phyloP scores from a whole-genome alignment of 768 basidiomycete genomes.

The Suillus plorans region DNA sequence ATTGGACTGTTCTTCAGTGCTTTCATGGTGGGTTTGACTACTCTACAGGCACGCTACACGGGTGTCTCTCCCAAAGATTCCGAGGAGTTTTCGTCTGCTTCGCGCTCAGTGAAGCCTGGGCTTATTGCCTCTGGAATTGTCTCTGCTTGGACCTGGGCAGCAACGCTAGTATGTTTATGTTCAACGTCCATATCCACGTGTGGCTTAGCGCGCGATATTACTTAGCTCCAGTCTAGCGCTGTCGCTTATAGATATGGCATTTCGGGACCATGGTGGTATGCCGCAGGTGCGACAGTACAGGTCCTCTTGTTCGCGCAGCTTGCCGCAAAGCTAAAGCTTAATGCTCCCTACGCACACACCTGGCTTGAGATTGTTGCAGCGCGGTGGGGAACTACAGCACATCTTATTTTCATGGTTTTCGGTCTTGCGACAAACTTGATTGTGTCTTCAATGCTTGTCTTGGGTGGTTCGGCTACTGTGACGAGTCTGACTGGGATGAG shows the following conservation, averaged over 20 bases:
- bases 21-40: conserved; percentile 77
- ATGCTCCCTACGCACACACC: conserved; percentile 86
- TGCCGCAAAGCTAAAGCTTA: conserved; percentile 88
- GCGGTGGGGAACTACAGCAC: conserved; percentile 80
- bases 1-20: conserved; percentile 87
- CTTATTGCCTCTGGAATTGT: conserved; percentile 93
- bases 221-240: conserved; percentile 73
- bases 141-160: conserved; percentile 91
- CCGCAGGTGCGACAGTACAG: conserved; percentile 85
- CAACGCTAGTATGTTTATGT: conserved; percentile 53
- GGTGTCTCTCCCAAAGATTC: conserved; percentile 74
- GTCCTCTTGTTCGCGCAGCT: conserved; percentile 90
- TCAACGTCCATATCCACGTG: not conserved
- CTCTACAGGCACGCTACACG: conserved; percentile 83
- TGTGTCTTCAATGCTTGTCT: conserved; percentile 82
- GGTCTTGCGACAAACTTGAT: conserved; percentile 91
- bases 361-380: conserved; percentile 85
- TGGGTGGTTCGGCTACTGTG: conserved; percentile 86
- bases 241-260: conserved; percentile 86
- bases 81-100: conserved; percentile 84
- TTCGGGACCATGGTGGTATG: conserved; percentile 90
- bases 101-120: conserved; percentile 84
- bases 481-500: conserved; percentile 86
- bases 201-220: conserved; percentile 10
- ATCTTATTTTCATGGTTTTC: conserved; percentile 87